Evolutionary conservation across 2,329 filamentous ascomycete species (phyloP), one percentile per base, ranked within the genome.

Genomic region (Monilinia vaccinii-corymbosi): DNA sequence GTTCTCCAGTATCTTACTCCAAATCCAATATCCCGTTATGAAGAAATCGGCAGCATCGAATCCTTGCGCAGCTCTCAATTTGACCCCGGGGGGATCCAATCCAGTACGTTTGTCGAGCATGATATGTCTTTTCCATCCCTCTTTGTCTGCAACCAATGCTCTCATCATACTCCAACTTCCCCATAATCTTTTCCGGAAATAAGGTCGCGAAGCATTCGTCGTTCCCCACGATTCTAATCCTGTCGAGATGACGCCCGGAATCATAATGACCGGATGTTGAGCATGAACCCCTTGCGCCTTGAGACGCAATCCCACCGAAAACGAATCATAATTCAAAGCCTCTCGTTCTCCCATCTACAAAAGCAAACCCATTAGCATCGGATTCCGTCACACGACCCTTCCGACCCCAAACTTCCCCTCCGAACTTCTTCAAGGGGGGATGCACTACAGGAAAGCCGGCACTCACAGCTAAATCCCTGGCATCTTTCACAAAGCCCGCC

Each of bases 151-250:
- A 1, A 99, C 90, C 65, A 99, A 76, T 0, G 94, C 93, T 53
- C 88, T 83, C 91, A 99, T 97, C 94, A 99, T 99, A 65, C 84
- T 96, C 94, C 95, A 99, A 67, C 91, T 96, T 5, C 94, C 94
- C 94, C 94, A 99, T 53, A 99, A 76, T 58, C 94, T 81, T 76
- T 95, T 96, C 64, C 94, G 82, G 74, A 99, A 99, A 75, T 97
- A 99, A 61, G 87, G 88, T 40, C 91, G 83, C 9, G 92, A 96
- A 46, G 80, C 78, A 70, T 92, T 89, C 55, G 88, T 85, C 0
- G 94, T 97, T 4, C 93, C 91, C 94, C 94, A 99, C 51, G 91
- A 96, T 75, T 99, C 94, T 28, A 99, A 81, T 1, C 94, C 94
- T 0, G 94, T 97, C 0, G 94, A 97, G 67, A 99, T 99, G 61